A percentile compares a stretch with the other conserved stretches of the same genome.
Conservation (phyloP, 148 eudicot genomes). For the Camellia lanceoleosa region DNA sequence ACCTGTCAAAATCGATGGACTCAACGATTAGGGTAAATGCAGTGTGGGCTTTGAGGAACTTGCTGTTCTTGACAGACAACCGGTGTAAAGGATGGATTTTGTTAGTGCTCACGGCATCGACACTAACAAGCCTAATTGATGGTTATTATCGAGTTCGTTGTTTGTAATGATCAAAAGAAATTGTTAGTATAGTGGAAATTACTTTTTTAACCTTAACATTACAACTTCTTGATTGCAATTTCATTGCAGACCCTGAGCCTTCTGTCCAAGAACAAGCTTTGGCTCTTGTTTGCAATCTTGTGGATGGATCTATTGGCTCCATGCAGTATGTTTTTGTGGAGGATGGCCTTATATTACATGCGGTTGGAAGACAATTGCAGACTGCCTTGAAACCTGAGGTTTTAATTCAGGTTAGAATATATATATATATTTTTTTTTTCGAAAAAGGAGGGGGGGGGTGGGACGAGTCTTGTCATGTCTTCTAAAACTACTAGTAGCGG, state of each 20-base stretch:
- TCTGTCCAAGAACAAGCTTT: constrained; percentile 94
- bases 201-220: neutral
- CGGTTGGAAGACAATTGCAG: constrained; percentile 67
- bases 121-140: constrained; percentile 68
- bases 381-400: constrained; percentile 54
- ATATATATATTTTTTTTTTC: no score
- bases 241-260: constrained; percentile 67
- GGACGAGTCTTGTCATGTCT: neutral
- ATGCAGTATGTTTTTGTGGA: constrained; percentile 61
- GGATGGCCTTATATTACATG: constrained; percentile 59
- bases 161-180: constrained; percentile 1
- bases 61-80: constrained; percentile 61
- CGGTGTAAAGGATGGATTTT: constrained; percentile 61
- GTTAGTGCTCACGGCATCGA: constrained; percentile 58
- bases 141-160: constrained; percentile 41
- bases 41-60: constrained; percentile 76
- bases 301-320: constrained; percentile 67
- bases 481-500: neutral
- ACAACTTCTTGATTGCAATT: constrained; percentile 3
- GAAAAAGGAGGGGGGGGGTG: no score
- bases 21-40: constrained; percentile 69
- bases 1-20: constrained; percentile 88
- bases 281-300: constrained; percentile 75
- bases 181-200: neutral
- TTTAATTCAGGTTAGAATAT: constrained; percentile 67